Conservation (phyloP, 306 rosid genomes). For the Urtica urens region DNA sequence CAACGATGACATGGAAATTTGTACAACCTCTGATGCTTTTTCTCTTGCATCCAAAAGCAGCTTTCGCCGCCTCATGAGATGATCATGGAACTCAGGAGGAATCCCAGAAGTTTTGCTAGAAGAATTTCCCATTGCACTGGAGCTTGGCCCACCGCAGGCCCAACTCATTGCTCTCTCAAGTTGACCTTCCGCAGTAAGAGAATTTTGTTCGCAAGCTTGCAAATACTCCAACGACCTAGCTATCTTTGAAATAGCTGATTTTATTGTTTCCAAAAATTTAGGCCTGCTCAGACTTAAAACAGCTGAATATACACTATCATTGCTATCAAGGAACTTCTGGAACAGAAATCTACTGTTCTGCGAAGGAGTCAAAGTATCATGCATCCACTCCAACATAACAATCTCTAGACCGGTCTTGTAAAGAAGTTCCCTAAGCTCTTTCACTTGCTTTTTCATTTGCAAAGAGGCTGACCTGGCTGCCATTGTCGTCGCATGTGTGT, state of each 20-base stretch:
- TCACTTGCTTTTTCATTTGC: conserved; percentile 60
- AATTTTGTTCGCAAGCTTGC: conserved; percentile 65
- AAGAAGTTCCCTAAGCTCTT: conserved; percentile 70
- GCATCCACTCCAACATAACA: conserved; percentile 87
- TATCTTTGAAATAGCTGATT: conserved; percentile 68
- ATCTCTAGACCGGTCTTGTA: conserved; percentile 68
- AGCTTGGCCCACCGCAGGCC: conserved; percentile 87
- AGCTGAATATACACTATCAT: conserved; percentile 53
- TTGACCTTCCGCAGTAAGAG: conserved; percentile 78
- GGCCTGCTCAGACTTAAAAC: conserved; percentile 58
- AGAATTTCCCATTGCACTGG: conserved; percentile 42
- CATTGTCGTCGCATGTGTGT: conserved; percentile 88
- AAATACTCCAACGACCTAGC: conserved; percentile 60
- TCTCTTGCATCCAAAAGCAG: conserved; percentile 71
- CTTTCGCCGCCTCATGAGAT: conserved; percentile 58
- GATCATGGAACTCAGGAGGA: conserved; percentile 87
- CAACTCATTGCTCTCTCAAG: conserved; percentile 98
- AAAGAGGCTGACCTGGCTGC: conserved; percentile 80
- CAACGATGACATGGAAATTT: conserved; percentile 58
- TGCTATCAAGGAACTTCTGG: conserved; percentile 50
- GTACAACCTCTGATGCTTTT: conserved; percentile 64
- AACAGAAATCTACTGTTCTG: conserved; percentile 45
- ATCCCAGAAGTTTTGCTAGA: conserved; percentile 66
- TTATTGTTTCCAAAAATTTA: conserved; percentile 60
- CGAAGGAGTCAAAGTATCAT: conserved; percentile 58